Evolutionary conservation across 2,329 filamentous ascomycete species (phyloP).

Genomic region (Fusarium fracticaudum): DNA sequence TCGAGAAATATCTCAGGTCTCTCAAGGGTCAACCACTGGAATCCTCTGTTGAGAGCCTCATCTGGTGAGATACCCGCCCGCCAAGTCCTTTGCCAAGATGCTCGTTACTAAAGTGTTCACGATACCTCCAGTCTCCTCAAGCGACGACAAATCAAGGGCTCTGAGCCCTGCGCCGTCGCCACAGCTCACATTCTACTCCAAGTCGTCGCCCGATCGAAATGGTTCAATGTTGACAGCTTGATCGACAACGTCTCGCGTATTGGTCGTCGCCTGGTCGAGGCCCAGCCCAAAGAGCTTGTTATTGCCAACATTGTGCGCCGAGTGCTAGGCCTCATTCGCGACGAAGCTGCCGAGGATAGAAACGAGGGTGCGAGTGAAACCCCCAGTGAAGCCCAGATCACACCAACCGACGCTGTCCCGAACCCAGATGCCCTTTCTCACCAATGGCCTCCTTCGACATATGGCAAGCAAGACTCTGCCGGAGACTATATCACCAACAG

Average conservation of each 20-base stretch:
- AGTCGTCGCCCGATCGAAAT: constrained; percentile 84
- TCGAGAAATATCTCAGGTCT: constrained; percentile 81
- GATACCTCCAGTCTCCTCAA: constrained; percentile 76
- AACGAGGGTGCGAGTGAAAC: constrained; percentile 72
- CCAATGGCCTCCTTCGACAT: constrained; percentile 46
- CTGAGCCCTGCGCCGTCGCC: constrained; percentile 88
- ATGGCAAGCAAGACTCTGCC: constrained; percentile 48
- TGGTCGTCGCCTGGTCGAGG: constrained; percentile 79
- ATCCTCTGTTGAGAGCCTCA: constrained; percentile 82
- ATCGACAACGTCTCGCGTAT: constrained; percentile 82
- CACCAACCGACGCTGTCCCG: constrained; percentile 53
- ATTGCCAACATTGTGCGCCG: constrained; percentile 95
- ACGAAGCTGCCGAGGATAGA: constrained; percentile 85
- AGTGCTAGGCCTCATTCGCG: constrained; percentile 88
- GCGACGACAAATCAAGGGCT: constrained; percentile 86
- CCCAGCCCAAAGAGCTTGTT: constrained; percentile 89
- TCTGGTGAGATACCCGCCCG: constrained; percentile 68
- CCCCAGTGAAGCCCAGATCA: constrained; percentile 57
- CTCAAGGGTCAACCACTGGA: constrained; percentile 81
- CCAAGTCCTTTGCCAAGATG: neutral
- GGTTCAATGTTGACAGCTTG: constrained; percentile 79
- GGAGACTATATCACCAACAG: constrained; percentile 43
- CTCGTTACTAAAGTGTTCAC: constrained; percentile 19
- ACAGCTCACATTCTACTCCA: constrained; percentile 89
- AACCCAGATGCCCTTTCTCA: constrained; percentile 39